Evolutionary conservation across 495 filamentous ascomycete species (phyloP).

Genomic region (Bombardia bombarda): DNA sequence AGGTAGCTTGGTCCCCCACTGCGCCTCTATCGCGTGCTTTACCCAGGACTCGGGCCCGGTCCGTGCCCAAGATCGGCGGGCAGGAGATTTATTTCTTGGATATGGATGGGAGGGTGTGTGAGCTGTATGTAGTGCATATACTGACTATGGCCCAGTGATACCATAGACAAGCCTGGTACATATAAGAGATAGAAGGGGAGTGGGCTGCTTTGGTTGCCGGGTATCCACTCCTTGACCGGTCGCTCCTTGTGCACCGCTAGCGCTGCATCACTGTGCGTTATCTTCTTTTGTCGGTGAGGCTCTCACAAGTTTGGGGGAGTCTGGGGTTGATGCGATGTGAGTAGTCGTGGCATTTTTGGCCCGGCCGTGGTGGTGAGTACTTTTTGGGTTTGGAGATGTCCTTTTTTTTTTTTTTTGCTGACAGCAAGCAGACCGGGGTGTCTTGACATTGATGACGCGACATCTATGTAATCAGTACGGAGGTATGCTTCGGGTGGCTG

Average conservation of each 20-base stretch:
- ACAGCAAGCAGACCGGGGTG: background rate
- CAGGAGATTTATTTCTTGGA: slow-evolving; percentile 4
- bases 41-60: slow-evolving; percentile 12
- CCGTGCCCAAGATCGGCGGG: slow-evolving; percentile 13
- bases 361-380: background rate
- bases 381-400: background rate
- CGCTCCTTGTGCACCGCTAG: slow-evolving; percentile 12
- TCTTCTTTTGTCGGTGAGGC: slow-evolving; percentile 21
- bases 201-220: no score
- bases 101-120: no score
- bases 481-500: no score
- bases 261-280: slow-evolving; percentile 24
- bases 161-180: no score
- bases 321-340: slow-evolving; percentile 13
- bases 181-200: no score
- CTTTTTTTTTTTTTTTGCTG: background rate
- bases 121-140: no score
- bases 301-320: background rate
- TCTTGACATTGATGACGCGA: background rate
- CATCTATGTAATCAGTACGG: no score
- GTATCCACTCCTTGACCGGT: slow-evolving; percentile 23
- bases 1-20: background rate
- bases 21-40: slow-evolving; percentile 8
- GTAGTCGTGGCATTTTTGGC: slow-evolving; percentile 22
- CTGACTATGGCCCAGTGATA: no score